A percentile compares a stretch with the other conserved stretches of the same genome.
phyloP scores from a whole-genome alignment of 495 filamentous ascomycete species.

The Aspergillus kassunensis region DNA sequence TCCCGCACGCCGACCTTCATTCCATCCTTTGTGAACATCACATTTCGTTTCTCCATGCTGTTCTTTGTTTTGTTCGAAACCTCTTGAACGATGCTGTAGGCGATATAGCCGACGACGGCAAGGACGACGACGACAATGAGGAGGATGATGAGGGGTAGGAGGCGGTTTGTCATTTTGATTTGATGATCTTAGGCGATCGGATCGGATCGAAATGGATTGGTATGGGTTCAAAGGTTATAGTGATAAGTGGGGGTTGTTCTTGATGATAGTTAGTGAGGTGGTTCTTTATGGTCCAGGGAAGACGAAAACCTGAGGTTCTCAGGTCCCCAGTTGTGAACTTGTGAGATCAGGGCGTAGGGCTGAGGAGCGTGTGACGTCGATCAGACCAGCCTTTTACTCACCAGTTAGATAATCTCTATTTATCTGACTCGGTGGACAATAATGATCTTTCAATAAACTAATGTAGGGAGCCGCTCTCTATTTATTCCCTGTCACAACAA shows the following conservation, averaged over 20 bases:
- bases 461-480: not conserved
- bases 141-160: constrained; percentile 72
- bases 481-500: not conserved
- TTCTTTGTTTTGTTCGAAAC: constrained; percentile 63
- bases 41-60: constrained; percentile 79
- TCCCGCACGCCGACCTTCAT: constrained; percentile 78
- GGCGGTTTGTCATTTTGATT: constrained; percentile 36
- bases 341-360: constrained; percentile 1
- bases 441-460: too few species aligned
- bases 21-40: constrained; percentile 78
- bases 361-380: constrained; percentile 3
- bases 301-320: not conserved
- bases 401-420: too few species aligned
- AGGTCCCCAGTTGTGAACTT: too few species aligned
- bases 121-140: constrained; percentile 57
- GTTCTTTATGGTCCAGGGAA: too few species aligned
- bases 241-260: too few species aligned
- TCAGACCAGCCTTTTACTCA: not conserved
- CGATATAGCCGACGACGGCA: constrained; percentile 66
- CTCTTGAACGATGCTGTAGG: constrained; percentile 66
- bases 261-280: not conserved
- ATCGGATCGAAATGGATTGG: not conserved
- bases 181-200: not conserved
- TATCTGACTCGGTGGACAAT: too few species aligned
- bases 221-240: too few species aligned